A percentile compares a stretch with the other conserved stretches of the same genome.
Conservation (phyloP, 2,329 filamentous ascomycete genomes). For the Aureobasidium sp. region DNA sequence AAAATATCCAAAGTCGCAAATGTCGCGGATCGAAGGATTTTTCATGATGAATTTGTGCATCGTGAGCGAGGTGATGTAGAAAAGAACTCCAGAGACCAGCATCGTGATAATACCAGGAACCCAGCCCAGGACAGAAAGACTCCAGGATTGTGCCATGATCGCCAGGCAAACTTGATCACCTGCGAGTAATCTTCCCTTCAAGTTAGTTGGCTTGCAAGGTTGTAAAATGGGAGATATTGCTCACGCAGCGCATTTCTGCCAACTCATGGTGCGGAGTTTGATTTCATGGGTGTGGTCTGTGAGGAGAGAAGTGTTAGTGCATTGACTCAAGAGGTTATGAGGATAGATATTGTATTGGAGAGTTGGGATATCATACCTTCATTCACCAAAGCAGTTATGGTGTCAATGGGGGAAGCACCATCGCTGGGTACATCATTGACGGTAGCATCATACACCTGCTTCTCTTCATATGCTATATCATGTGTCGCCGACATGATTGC, state of each 20-base stretch:
- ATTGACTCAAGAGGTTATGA: too few species aligned
- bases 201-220: too few species aligned
- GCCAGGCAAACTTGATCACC: constrained; percentile 45
- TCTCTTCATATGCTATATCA: not conserved
- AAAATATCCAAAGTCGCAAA: constrained; percentile 44
- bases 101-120: constrained; percentile 41
- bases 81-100: constrained; percentile 37
- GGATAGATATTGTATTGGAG: constrained; percentile 21
- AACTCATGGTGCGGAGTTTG: constrained; percentile 46
- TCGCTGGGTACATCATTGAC: constrained; percentile 14
- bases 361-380: constrained; percentile 23
- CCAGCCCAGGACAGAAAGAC: constrained; percentile 41
- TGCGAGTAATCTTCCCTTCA: too few species aligned
- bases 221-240: too few species aligned
- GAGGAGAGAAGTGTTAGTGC: not conserved
- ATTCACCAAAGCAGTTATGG: constrained; percentile 20
- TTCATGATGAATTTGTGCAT: constrained; percentile 48
- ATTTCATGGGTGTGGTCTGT: constrained; percentile 42
- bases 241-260: constrained; percentile 38
- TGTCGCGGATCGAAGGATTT: constrained; percentile 42
- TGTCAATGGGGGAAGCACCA: constrained; percentile 18
- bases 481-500: not conserved
- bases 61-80: constrained; percentile 44
- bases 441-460: constrained; percentile 13
- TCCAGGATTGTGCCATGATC: constrained; percentile 46